Evolutionary conservation across 192 early-diverging fungal species (phyloP), one percentile per base, ranked within the genome.

Genomic region (Mortierella antarctica): DNA sequence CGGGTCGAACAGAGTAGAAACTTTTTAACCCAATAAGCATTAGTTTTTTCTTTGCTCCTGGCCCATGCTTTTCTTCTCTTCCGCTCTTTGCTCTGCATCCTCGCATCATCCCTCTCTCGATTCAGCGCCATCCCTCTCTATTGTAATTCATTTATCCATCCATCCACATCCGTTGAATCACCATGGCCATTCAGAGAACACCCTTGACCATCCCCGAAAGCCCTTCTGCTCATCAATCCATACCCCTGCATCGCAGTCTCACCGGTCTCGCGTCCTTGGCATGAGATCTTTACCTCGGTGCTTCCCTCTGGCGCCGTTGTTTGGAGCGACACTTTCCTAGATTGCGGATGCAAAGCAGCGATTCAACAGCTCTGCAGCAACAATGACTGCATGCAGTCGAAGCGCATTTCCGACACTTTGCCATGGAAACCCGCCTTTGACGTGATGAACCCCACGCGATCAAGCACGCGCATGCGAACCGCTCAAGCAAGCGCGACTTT

Each of bases 1-100:
- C 57, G 46, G 62, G 61, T 2, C 62, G 71, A 17, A 64, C 48
- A 7, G 71, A 64, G 55, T 73, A 48, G 59, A 17, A 4, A 8
- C 17, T 4, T 62, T 5, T 4, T 14, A 21, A 7, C 21, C 0
- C 0, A 54, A 17, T 14, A 65, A 54, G n/a, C 13, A 7, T 7
- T 2, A 8, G 12, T 7, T 50, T 6, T 40, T 23, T 13, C n/a
- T 48, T 31, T 11, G 21, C 20, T 13, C 21, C 21, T 31, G 31
- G 31, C 3, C 31, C 31, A 31, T 31, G 31, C 31, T 31, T 31
- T 31, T 31, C n/a, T n/a, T n/a, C n/a, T n/a, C n/a, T n/a, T n/a
- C n/a, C n/a, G n/a, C n/a, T n/a, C n/a, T n/a, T n/a, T n/a, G n/a
- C n/a, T n/a, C n/a, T n/a, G n/a, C n/a, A n/a, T n/a, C n/a, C n/a